Evolutionary conservation across 352 stramenopile genomes (phyloP), one percentile per base, ranked within the genome.

Genomic region (Globisporangium cylindrosporum): DNA sequence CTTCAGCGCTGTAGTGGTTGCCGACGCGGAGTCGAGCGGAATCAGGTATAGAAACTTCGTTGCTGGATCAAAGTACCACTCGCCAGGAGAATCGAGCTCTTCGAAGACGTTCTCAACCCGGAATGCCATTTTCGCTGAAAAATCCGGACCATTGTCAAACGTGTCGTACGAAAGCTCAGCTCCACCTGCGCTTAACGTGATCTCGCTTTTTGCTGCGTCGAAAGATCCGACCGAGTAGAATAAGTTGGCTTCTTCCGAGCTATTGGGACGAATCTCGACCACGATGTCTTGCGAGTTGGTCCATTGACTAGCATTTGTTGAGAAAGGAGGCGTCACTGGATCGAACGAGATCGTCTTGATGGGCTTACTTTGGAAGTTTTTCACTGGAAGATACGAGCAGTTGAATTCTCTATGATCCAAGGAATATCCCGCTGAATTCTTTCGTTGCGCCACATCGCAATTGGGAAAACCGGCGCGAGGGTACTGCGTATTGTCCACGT

Each of bases 61-160:
- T 1, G 72, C 41, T 1, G 72, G 57, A 29, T 93, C 79, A 46
- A 90, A 93, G 55, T 81, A 93, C 83, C 82, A 90, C 59, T 91
- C 83, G 22, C 80, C 81, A 0, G 80, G 80, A 6, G 75, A 74
- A 73, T 92, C 77, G 9, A 92, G 67, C 66, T 91, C 86, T 60
- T 87, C 67, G 0, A 88, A 55, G 3, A 90, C 60, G 58, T 93
- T 93, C 56, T 91, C 86, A 18, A 90, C 73, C 14, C 84, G 86
- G 62, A 91, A 84, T 22, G 51, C 62, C n/a, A 70, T 43, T 54
- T 27, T 41, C 59, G 29, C 51, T 10, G 27, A 15, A 25, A 59
- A 25, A 54, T 69, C 29, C 46, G 62, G 67, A 29, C 79, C 82
- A 48, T 77, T 34, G 1, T 62, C 61, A 46, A 92, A 93, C 1